Base-by-base conservation (phyloP, 2,329 filamentous ascomycete species). In the Microdochium trichocladiopsis region DNA sequence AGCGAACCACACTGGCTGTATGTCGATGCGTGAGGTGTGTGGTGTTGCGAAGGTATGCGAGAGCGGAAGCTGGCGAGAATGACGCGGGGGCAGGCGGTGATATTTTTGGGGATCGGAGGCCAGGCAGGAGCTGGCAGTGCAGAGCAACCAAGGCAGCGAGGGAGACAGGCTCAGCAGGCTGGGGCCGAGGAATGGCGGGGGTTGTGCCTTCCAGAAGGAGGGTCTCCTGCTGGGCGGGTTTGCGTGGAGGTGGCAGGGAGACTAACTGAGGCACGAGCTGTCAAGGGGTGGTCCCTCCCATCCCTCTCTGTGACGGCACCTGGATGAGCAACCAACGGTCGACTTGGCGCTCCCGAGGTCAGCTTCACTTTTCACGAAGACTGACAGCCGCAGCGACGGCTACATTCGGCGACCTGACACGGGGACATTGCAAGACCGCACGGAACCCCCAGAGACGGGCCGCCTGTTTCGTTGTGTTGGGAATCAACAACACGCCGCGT, bases 21-120 rank as follows among this genome's bases (percentile, higher is more conserved):
- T n/a, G 33, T 37, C 41, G 41, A 45, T 45, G 18, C 11, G 22
- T 16, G 5, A 18, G 5, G 12, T 16, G 10, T 45, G 33, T 18
- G 22, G n/a, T 18, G 41, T 45, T 16, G 18, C 6, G 6, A n/a
- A 8, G 33, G 33, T 37, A 5, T 37, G 33, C 14, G 33, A n/a
- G 14, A 18, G 18, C 41, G 18, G 12, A 16, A 23, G 21, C 41
- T 21, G 18, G 41, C 5, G 18, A 45, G 21, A 23, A 45, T 45
- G 41, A 45, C 41, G 41, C 41, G 41, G 41, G 41, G 41, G 41
- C 41, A 45, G 41, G 41, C 41, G 41, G 41, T 45, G 41, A 45
- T 41, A 18, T 18, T 45, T 37, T 45, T 45, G 41, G 41, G 41
- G 41, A 45, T 22, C 41, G 36, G 8, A 41, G 36, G 36, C 10